Conservation (phyloP, 805 yeast genomes). For the Nakazawaea holstii region DNA sequence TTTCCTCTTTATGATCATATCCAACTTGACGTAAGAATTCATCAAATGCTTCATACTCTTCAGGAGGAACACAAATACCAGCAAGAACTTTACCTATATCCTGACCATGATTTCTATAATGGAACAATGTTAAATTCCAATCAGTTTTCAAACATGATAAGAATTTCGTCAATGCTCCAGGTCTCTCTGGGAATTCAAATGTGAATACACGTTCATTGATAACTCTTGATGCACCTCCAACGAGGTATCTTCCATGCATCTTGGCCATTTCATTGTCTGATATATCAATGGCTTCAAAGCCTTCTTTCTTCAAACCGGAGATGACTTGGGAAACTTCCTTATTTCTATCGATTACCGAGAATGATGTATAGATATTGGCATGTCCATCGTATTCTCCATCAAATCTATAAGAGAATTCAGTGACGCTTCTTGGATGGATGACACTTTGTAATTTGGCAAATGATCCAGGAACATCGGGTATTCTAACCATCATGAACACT, state of each 20-base stretch:
- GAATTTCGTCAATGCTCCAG: conserved; percentile 87
- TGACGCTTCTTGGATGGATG: conserved; percentile 82
- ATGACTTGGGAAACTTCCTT: conserved; percentile 66
- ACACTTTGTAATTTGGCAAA: conserved; percentile 71
- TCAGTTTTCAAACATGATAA: conserved; percentile 61
- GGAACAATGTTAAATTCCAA: conserved; percentile 94
- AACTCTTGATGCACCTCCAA: conserved; percentile 81
- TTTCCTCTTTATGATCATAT: conserved; percentile 74
- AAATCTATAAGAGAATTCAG: conserved; percentile 91
- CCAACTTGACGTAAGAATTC: conserved; percentile 66
- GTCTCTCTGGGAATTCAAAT: conserved; percentile 96
- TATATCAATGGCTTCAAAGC: conserved; percentile 76
- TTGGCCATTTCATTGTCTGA: conserved; percentile 94
- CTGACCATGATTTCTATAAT: conserved; percentile 94
- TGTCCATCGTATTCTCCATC: conserved; percentile 35
- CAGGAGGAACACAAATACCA: conserved; percentile 80
- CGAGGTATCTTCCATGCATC: conserved; percentile 91
- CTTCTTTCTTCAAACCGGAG: conserved; percentile 50
- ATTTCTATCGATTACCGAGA: conserved; percentile 72
- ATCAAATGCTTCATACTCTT: conserved; percentile 59
- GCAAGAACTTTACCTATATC: conserved; percentile 91
- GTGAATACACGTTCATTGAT: conserved; percentile 72
- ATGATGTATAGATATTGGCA: conserved; percentile 86
- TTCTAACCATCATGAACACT: conserved; percentile 82
- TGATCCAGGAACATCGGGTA: conserved; percentile 92